phyloP scores from a whole-genome alignment of 495 filamentous ascomycete genomes.

The Evansstolkia leycettana region DNA sequence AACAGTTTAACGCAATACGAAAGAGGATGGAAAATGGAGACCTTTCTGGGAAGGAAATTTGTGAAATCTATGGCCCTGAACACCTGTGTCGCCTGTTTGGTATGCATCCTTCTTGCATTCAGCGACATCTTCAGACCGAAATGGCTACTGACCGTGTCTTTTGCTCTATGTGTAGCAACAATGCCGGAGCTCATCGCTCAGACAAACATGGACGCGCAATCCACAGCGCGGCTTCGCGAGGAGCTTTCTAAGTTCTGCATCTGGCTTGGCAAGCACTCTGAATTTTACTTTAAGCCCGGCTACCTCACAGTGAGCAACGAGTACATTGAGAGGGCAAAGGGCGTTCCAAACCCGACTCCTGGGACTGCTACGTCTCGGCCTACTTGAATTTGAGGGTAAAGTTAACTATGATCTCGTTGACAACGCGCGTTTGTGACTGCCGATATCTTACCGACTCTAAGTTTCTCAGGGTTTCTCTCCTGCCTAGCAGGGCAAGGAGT shows the following conservation, averaged over 20 bases:
- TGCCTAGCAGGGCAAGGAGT: too few species aligned
- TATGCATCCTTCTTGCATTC: constrained; percentile 31
- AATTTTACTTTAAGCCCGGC: constrained; percentile 60
- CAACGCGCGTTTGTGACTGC: neutral
- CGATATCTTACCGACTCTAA: neutral
- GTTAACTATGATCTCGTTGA: neutral
- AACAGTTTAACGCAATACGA: constrained; percentile 65
- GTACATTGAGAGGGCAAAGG: constrained; percentile 44
- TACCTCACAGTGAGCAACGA: constrained; percentile 59
- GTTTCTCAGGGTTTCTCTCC: too few species aligned
- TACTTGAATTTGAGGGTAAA: constrained; percentile 5
- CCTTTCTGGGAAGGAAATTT: constrained; percentile 47
- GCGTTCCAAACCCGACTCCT: constrained; percentile 14
- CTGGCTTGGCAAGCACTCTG: constrained; percentile 65
- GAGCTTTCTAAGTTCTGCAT: constrained; percentile 70
- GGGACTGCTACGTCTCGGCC: constrained; percentile 19
- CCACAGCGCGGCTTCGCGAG: constrained; percentile 73
- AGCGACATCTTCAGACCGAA: neutral
- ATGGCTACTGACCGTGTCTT: neutral
- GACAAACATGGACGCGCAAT: constrained; percentile 93
- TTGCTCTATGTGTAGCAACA: constrained; percentile 43
- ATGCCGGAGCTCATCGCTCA: constrained; percentile 91
- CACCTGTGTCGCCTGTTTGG: constrained; percentile 81
- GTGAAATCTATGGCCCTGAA: constrained; percentile 86
- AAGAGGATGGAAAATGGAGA: constrained; percentile 47